Evolutionary conservation across 1,139 yeast species (phyloP), one percentile per base, ranked within the genome.

Genomic region (Pneumocystis sp.): DNA sequence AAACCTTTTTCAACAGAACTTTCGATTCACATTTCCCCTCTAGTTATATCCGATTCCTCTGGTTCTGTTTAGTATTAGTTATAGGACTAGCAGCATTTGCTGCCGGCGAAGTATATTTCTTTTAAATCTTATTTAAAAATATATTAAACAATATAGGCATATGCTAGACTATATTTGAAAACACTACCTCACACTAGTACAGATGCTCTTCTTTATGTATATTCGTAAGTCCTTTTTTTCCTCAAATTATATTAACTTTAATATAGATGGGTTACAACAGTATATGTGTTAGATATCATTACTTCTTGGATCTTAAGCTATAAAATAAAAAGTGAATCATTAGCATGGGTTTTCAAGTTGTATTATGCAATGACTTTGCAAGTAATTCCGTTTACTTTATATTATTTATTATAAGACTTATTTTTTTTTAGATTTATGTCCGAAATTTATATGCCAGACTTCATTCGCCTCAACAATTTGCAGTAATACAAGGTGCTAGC

Each of bases 401-500:
- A 21, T 25, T 25, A 25, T 50, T 10, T 50, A 7, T 50, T 25
- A 8, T 25, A 50, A 21, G 25, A 25, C n/a, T 50, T 50, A 50
- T 12, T 12, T 50, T 7, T 7, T 12, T 66, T 59, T 65, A 65
- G 31, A 64, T 66, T 39, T 67, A 67, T 50, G 66, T 67, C 19
- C 66, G 68, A 5, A 67, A 67, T 62, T 60, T 67, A 19, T 67
- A 67, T 39, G 68, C 68, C 17, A 61, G 68, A 34, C 63, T 67
- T 39, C 67, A 65, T 29, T 64, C 68, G 19, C 68, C 68, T 34
- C 66, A 65, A 45, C 67, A 67, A 35, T 67, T 67, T 34, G 68
- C 67, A n/a, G 65, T 67, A 19, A 62, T 67, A 3, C 68, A 67
- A 37, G 67, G 65, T 6, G 68, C 68, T 37, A 64, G 66, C 25